phyloP scores from a whole-genome alignment of 2,329 filamentous ascomycete species.

The Tolypocladium tropicale region DNA sequence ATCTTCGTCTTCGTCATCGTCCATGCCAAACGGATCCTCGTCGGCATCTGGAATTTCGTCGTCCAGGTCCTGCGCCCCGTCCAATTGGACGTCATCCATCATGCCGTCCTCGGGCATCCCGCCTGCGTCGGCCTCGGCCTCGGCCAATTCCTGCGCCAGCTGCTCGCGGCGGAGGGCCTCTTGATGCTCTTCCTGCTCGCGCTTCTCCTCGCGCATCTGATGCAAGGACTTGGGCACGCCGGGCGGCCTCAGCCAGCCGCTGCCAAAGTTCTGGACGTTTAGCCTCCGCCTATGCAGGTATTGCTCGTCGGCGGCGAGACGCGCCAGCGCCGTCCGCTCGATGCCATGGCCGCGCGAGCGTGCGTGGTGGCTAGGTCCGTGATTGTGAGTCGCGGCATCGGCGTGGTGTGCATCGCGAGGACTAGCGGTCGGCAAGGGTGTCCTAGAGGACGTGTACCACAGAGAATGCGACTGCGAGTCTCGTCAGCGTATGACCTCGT shows the following conservation, averaged over 20 bases:
- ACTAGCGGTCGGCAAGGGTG: conserved; percentile 27
- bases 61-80: conserved; percentile 52
- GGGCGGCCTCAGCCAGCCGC: conserved; percentile 80
- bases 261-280: conserved; percentile 80
- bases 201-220: conserved; percentile 79
- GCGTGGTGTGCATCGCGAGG: conserved; percentile 21
- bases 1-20: conserved; percentile 29
- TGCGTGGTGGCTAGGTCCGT: conserved; percentile 18
- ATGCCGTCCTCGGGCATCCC: conserved; percentile 30
- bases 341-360: conserved; percentile 34
- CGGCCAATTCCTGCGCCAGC: conserved; percentile 63
- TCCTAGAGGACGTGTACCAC: conserved; percentile 60
- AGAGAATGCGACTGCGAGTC: conserved; percentile 55
- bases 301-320: conserved; percentile 67
- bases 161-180: conserved; percentile 62
- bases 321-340: conserved; percentile 53
- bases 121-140: conserved; percentile 50
- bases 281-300: conserved; percentile 65
- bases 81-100: conserved; percentile 47
- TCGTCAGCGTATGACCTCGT: background rate
- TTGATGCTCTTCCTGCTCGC: conserved; percentile 79
- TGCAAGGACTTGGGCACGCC: conserved; percentile 84
- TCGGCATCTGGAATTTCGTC: conserved; percentile 62
- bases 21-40: conserved; percentile 41
- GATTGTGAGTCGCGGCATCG: conserved; percentile 15